Evolutionary conservation across 768 basidiomycete species (phyloP).

Genomic region (Sporobolomyces roseus): DNA sequence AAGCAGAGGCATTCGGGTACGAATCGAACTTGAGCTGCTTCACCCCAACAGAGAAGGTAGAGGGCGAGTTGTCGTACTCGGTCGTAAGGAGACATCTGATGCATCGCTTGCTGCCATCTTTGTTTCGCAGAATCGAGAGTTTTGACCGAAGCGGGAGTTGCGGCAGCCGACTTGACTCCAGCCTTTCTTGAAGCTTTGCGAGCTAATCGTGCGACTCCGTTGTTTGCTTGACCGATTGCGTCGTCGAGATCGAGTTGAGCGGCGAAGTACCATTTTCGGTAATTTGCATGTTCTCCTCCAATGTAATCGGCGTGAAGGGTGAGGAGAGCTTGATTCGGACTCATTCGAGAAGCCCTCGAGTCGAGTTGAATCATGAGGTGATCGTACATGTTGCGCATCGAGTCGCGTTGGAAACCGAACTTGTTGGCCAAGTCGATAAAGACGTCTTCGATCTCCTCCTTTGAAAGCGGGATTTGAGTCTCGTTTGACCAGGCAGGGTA

Average conservation of each 20-base stretch:
- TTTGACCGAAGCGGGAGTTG: conserved; percentile 59
- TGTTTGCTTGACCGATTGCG: conserved; percentile 88
- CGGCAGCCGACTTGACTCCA: conserved; percentile 49
- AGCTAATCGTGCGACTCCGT: conserved; percentile 70
- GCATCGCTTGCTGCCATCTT: conserved; percentile 96
- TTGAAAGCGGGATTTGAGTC: conserved; percentile 89
- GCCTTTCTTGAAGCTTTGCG: conserved; percentile 55
- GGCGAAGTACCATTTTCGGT: conserved; percentile 99
- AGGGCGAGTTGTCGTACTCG: conserved; percentile 92
- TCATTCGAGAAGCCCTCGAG: conserved; percentile 94
- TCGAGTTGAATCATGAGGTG: conserved; percentile 97
- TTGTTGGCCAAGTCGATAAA: conserved; percentile 96
- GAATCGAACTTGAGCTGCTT: conserved; percentile 95
- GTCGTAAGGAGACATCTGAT: conserved; percentile 97
- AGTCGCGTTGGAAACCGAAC: conserved; percentile 95
- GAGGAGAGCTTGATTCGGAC: conserved; percentile 86
- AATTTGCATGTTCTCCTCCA: conserved; percentile 95
- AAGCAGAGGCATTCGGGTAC: conserved; percentile 95
- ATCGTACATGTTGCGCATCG: conserved; percentile 97
- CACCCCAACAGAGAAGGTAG: conserved; percentile 94
- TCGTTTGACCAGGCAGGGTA: conserved; percentile 94
- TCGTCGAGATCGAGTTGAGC: conserved; percentile 98
- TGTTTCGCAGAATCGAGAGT: conserved; percentile 81
- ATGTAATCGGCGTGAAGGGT: conserved; percentile 99
- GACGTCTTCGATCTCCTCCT: conserved; percentile 99